Evolutionary conservation across 768 basidiomycete genomes (phyloP).

Genomic region (Suillus spraguei): DNA sequence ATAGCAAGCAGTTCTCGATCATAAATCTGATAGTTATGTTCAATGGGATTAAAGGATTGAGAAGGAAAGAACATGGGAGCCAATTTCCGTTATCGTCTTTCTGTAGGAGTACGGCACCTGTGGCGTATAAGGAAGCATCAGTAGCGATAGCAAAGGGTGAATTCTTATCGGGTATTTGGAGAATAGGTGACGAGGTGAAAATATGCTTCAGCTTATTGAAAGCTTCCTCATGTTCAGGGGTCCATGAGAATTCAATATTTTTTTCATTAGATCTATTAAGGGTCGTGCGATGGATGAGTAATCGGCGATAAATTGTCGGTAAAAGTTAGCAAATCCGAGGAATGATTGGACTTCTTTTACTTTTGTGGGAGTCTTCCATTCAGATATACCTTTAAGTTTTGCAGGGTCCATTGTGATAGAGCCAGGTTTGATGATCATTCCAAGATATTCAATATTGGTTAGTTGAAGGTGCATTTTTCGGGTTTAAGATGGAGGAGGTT

Average conservation of each 20-base stretch:
- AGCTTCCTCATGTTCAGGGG: conserved; percentile 16
- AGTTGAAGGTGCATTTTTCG: background rate
- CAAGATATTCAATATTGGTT: background rate
- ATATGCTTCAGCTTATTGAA: conserved; percentile 34
- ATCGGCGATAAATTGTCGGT: conserved; percentile 29
- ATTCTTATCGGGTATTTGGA: background rate
- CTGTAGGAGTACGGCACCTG: background rate
- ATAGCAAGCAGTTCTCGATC: no score
- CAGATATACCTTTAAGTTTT: background rate
- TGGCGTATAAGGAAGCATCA: background rate
- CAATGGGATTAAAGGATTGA: no score
- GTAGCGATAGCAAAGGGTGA: conserved; percentile 3
- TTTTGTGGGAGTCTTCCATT: background rate
- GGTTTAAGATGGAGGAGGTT: conserved; percentile 34
- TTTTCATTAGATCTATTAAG: conserved; percentile 30
- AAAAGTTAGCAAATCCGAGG: conserved; percentile 34
- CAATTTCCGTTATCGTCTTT: background rate
- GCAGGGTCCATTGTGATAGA: background rate
- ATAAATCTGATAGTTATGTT: no score
- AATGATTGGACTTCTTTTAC: conserved; percentile 16
- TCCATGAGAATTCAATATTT: conserved; percentile 32
- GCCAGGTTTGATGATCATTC: background rate
- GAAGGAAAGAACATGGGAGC: background rate
- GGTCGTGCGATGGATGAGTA: conserved; percentile 28
- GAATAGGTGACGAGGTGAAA: conserved; percentile 17